Base-by-base conservation (phyloP, 495 filamentous ascomycete species). In the Parathielavia appendiculata region DNA sequence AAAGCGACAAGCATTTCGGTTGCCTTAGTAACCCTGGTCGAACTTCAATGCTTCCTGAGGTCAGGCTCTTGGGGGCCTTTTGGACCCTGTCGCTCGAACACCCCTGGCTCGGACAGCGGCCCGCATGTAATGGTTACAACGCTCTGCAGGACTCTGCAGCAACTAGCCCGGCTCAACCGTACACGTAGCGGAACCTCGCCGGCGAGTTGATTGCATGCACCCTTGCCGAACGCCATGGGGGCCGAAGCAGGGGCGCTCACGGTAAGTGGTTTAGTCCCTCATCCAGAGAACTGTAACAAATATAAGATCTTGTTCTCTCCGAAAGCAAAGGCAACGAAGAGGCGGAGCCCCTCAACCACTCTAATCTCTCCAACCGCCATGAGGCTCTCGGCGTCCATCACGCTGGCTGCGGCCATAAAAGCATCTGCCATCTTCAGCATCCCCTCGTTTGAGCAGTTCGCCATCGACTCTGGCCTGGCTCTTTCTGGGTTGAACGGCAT, bases 401-500 rank as follows among this genome's bases (percentile, higher is more conserved):
- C 53, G 47, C 38, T 62, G 38, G 51, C 62, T 30, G 40, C 58
- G 3, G 51, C 40, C n/a, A 43, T 55, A 2, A 51, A 44, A 9
- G 59, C 51, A 14, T 46, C 41, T 12, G 58, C 64, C 32, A 17
- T 11, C 30, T 32, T 57, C 34, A 56, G 40, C 39, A 22, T 64
- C 6, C 61, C 64, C 13, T 4, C 54, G 11, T 68, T 60, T 17
- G 62, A 40, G 26, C 63, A 68, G 43, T 16, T 40, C 4, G 63
- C 63, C 16, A 50, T 69, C 34, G 67, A 69, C 43, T 59, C 60
- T 0, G 67, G 65, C 9, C 22, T 67, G 14, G 67, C 63, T 16
- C 63, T 69, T 16, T 35, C 58, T 19, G 56, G 54, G 7, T 60
- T 69, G 44, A 69, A 63, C 35, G 54, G 51, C 17, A 46, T 61